Percentiles rank a stretch among this genome's conserved stretches.
Evolutionary conservation across 1,284 basidiomycete genomes (phyloP).

Genomic region (Ustilago nuda): DNA sequence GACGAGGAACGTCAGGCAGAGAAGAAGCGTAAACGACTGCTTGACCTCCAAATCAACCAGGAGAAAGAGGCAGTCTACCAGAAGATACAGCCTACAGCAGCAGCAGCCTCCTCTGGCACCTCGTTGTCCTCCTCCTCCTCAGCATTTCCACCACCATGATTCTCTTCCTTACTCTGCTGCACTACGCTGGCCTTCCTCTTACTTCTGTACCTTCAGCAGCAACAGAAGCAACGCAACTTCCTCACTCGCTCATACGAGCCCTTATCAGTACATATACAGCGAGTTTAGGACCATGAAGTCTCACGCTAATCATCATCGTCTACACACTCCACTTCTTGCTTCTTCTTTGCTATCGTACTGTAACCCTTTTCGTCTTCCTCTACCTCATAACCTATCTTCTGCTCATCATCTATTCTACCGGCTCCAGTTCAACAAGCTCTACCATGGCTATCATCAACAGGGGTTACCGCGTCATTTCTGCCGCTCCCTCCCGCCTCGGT

Average conservation of each 20-base stretch:
- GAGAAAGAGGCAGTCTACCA: conserved; percentile 57
- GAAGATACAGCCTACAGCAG: conserved; percentile 59
- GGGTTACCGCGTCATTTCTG: not conserved
- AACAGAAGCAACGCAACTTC: not conserved
- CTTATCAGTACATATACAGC: not conserved
- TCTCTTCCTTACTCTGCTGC: not conserved
- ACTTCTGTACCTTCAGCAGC: not conserved
- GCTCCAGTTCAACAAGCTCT: not conserved
- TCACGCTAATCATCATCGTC: not conserved
- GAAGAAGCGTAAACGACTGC: conserved; percentile 55
- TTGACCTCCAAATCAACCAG: conserved; percentile 57
- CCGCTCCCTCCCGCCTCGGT: not conserved
- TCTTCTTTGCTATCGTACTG: not conserved
- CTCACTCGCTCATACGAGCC: not conserved
- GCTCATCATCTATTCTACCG: not conserved
- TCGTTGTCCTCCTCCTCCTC: conserved; percentile 3
- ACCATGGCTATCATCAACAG: not conserved
- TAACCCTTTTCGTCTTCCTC: not conserved
- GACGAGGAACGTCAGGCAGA: conserved; percentile 63
- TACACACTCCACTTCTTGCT: not conserved
- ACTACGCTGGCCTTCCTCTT: not conserved
- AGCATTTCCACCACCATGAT: conserved; percentile 3
- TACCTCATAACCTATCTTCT: not conserved
- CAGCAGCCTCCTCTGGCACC: not conserved
- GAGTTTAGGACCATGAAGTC: not conserved